Percentiles rank a stretch among this genome's conserved stretches.
Conservation (phyloP, 192 early-diverging fungal genomes). For the Umbelopsis sp. region DNA sequence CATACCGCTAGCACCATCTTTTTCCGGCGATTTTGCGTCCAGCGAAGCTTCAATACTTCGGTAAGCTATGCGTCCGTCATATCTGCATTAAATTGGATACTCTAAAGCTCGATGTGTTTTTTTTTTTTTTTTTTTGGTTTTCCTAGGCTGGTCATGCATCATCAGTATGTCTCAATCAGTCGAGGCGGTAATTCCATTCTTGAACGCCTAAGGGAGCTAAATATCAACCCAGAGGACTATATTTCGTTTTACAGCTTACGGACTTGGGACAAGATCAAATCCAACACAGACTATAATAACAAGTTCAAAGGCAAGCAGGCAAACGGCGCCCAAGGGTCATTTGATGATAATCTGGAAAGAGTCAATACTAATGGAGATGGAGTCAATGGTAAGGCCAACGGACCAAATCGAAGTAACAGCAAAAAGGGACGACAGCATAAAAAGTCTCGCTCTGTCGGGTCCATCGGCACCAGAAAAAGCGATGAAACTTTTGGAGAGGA, state of each 20-base stretch:
- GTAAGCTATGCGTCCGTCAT: neutral
- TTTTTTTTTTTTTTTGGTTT: too few relatives aligned
- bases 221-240: slow-evolving; percentile 65
- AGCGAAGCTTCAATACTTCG: slow-evolving; percentile 67
- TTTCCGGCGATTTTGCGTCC: slow-evolving; percentile 77
- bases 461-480: neutral
- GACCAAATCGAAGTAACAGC: neutral
- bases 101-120: neutral
- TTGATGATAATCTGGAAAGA: neutral
- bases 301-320: neutral
- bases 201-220: slow-evolving; percentile 50
- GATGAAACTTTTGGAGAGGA: neutral
- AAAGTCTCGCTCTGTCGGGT: neutral
- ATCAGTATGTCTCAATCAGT: slow-evolving; percentile 75
- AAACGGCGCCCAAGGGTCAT: neutral
- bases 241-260: slow-evolving; percentile 78
- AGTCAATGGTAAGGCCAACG: neutral
- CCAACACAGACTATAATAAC: slow-evolving; percentile 12
- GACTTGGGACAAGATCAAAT: slow-evolving; percentile 67
- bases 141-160: slow-evolving; percentile 70
- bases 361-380: neutral
- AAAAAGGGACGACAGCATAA: neutral
- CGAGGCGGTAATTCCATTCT: slow-evolving; percentile 72
- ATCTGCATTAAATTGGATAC: neutral
- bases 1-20: slow-evolving; percentile 84